Percentiles rank a stretch among this genome's conserved stretches.
Conservation (phyloP, 139 green algal genomes). For the Microglena sp. region DNA sequence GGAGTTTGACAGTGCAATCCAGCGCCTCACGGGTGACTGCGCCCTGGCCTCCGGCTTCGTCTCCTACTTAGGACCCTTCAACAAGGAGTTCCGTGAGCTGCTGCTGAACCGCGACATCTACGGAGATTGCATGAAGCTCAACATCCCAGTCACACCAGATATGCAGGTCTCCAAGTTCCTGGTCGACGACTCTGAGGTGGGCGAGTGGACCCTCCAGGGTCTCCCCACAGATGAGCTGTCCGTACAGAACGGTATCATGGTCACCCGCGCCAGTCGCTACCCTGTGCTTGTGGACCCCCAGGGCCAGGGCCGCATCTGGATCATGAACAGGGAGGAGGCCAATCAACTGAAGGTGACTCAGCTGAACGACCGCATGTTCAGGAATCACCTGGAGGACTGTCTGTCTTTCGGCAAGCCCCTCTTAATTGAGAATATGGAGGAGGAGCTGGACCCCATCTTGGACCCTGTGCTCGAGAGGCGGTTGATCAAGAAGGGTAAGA, state of each 20-base stretch:
- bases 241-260: constrained; percentile 92
- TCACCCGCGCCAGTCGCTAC: constrained; percentile 73
- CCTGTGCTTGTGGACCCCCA: constrained; percentile 84
- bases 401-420: constrained; percentile 78
- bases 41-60: constrained; percentile 73
- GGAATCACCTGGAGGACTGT: constrained; percentile 85
- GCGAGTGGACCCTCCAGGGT: constrained; percentile 84
- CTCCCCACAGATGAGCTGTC: constrained; percentile 89
- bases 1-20: constrained; percentile 75
- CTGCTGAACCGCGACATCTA: constrained; percentile 77
- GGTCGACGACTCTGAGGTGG: constrained; percentile 80
- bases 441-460: constrained; percentile 85
- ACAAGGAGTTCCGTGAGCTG: constrained; percentile 88
- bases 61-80: constrained; percentile 90
- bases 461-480: constrained; percentile 84
- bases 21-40: constrained; percentile 81
- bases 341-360: constrained; percentile 74
- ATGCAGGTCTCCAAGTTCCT: constrained; percentile 80
- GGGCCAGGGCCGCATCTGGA: constrained; percentile 67
- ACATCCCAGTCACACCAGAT: constrained; percentile 68
- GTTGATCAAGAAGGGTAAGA: constrained; percentile 55
- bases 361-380: constrained; percentile 80
- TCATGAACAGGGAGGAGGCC: constrained; percentile 72
- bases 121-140: constrained; percentile 54
- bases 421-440: constrained; percentile 93